Evolutionary conservation across 495 filamentous ascomycete species (phyloP), one percentile per base, ranked within the genome.

Genomic region (Hamigera avellanea): DNA sequence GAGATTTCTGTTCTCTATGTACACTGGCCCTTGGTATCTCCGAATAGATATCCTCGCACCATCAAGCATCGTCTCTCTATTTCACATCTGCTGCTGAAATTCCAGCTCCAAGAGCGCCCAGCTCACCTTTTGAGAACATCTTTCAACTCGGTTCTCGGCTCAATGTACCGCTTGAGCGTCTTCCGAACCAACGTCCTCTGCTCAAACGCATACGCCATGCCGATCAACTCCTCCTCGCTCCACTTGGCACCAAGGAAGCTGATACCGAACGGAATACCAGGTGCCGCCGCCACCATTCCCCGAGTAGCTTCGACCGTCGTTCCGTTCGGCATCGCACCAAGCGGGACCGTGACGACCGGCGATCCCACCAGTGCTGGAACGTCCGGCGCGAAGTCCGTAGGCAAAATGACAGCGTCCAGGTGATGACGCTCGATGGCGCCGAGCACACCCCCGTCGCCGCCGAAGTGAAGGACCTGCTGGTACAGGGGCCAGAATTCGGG

Each of bases 161-260:
- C 47, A 12, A 78, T 33, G 35, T 66, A 66, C 21, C 72, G 71
- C 45, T 53, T 45, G 1, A 72, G 51, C 27, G 57, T 53, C 32
- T 61, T 42, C 33, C 73, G 45, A 3, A 66, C 59, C 54, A 51
- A 55, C n/a, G 74, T 81, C 40, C 65, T 54, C 53, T 83, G 78
- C 59, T 83, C 78, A 54, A 70, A 81, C 14, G 76, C 77, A 57
- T 77, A 81, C 19, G 76, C 77, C 53, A 71, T 66, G n/a, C 70
- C 73, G 33, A 83, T 73, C 32, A 80, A 56, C 32, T 48, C 62
- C 35, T 56, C 59, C 52, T 76, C 70, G 32, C 62, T 67, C 56
- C 65, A 83, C 28, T 60, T 63, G 1, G 36, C 32, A 0, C 75
- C 78, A 35, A 77, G 44, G 52, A 83, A 81, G 23, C 64, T 64